Evolutionary conservation across 2,329 filamentous ascomycete genomes (phyloP), one percentile per base, ranked within the genome.

Genomic region (Coleophoma cylindrospora): DNA sequence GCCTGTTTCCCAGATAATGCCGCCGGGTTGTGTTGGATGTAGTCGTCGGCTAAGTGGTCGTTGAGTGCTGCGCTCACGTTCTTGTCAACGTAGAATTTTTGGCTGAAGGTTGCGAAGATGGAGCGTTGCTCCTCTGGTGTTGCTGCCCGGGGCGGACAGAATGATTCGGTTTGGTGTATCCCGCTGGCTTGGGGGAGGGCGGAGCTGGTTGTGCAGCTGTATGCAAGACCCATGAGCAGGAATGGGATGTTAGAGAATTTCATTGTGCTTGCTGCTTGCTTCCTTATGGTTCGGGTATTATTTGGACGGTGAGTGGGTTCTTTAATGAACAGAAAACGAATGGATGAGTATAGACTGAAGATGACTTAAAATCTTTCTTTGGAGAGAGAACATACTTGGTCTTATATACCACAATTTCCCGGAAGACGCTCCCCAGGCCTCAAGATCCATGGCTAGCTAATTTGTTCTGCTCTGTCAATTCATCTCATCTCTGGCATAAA

Each of bases 21-120:
- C 13, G 46, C 45, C 2, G 57, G 55, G 36, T 59, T 57, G 37
- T 60, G 58, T 45, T 60, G 50, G 47, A 54, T 59, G 40, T 57
- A 55, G 47, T 59, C 46, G 11, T 32, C 14, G 10, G 45, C 49
- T 13, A 60, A 48, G 40, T 56, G 51, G 34, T 45, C 49, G 15
- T 48, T 27, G 22, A 60, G 52, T 4, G 53, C 55, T 10, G 40
- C 47, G 12, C 43, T 47, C 41, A 52, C 50, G 21, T 59, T 47
- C 17, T 56, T 57, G 9, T 53, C 43, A 14, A 53, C 40, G 46
- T 54, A 60, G 21, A 57, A 50, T 6, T 45, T 45, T 8, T 53
- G 34, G 43, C 58, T 17, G 43, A 59, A 60, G 13, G 43, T 46
- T 22, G 43, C 36, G 52, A 58, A 57, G 43, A 57, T 54, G 22